Evolutionary conservation across 1,139 yeast genomes (phyloP).

Genomic region (Yamadazyma buinensis): DNA sequence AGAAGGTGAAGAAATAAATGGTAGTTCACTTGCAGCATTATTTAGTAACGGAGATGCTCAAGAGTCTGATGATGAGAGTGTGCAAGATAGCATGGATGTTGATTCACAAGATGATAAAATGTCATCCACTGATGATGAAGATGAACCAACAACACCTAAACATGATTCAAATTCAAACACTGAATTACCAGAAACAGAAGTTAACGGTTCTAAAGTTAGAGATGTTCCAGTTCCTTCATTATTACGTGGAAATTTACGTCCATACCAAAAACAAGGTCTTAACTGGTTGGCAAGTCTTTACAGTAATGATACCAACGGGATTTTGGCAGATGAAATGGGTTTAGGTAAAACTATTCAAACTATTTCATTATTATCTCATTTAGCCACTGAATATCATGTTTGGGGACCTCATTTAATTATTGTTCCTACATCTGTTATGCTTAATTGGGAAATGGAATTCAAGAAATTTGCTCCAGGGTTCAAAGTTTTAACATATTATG

Average conservation of each 20-base stretch:
- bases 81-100: constrained; percentile 9
- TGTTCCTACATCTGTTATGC: constrained; percentile 98
- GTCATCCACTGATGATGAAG: constrained; percentile 24
- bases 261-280: constrained; percentile 92
- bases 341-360: constrained; percentile 97
- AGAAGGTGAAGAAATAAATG: constrained; percentile 6
- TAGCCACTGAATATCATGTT: constrained; percentile 88
- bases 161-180: constrained; percentile 16
- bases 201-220: constrained; percentile 50
- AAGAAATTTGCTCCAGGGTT: constrained; percentile 98
- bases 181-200: constrained; percentile 27
- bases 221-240: constrained; percentile 70
- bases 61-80: constrained; percentile 17
- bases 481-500: constrained; percentile 92
- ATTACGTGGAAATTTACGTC: constrained; percentile 79
- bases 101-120: constrained; percentile 20
- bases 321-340: constrained; percentile 99
- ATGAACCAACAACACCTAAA: constrained; percentile 27
- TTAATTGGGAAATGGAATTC: constrained; percentile 99
- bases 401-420: constrained; percentile 99
- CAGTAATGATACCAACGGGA: constrained; percentile 91
- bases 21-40: constrained; percentile 20
- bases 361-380: constrained; percentile 75
- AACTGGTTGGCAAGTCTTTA: constrained; percentile 96
- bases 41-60: constrained; percentile 15